Conservation (phyloP, 2,329 filamentous ascomycete species). For the Exophiala sp. region DNA sequence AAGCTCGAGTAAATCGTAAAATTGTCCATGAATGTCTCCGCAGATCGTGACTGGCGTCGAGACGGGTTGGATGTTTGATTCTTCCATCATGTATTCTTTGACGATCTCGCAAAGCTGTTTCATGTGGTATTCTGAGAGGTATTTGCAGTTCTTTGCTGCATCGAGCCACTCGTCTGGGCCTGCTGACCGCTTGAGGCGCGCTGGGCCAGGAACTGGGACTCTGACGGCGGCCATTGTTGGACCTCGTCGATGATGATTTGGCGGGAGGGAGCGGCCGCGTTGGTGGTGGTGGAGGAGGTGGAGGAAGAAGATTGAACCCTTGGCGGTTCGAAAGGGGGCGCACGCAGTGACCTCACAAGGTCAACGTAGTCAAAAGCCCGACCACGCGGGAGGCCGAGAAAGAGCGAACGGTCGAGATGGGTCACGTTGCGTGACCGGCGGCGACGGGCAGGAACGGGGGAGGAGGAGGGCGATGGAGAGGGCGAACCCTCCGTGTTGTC, state of each 20-base stretch:
- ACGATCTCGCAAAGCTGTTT: constrained; percentile 98
- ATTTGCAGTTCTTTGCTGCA: constrained; percentile 94
- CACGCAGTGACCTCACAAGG: constrained; percentile 16
- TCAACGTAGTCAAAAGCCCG: constrained; percentile 23
- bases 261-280: constrained; percentile 3
- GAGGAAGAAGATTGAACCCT: constrained; percentile 7
- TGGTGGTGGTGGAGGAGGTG: background rate
- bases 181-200: constrained; percentile 75
- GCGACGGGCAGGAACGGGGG: constrained; percentile 4
- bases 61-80: constrained; percentile 99
- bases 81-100: constrained; percentile 98
- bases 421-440: constrained; percentile 22
- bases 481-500: constrained; percentile 5
- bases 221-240: constrained; percentile 23
- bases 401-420: constrained; percentile 16
- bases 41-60: constrained; percentile 94
- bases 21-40: constrained; percentile 97
- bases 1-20: constrained; percentile 94
- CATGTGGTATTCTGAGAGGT: constrained; percentile 93
- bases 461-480: constrained; percentile 8
- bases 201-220: constrained; percentile 86
- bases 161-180: constrained; percentile 95
- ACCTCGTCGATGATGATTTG: constrained; percentile 2
- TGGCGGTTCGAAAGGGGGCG: constrained; percentile 13
- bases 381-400: constrained; percentile 12